Base-by-base conservation (phyloP, 1,284 basidiomycete species). In the Puccinia polysora region DNA sequence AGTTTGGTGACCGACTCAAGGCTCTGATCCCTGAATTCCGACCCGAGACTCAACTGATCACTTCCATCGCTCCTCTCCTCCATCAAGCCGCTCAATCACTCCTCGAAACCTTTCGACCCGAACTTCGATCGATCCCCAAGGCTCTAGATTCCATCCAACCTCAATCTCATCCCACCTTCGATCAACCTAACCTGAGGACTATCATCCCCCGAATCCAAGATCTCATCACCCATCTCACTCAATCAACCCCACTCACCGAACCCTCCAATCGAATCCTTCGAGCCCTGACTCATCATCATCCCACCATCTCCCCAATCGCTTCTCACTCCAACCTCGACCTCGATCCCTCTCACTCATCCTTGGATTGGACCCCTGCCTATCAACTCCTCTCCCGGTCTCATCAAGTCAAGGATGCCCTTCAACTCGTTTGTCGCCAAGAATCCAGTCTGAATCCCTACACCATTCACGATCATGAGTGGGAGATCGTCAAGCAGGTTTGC, bases 361-460 rank as follows among this genome's bases (percentile, higher is more conserved):
- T 38, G 5, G 23, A 38, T 2, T 60, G 58, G 58, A 43, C n/a
- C 38, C n/a, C 58, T 14, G 43, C 58, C 58, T 60, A 60, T 20
- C 58, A 43, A n/a, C 25, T 60, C 38, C 38, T 60, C n/a, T n/a
- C 58, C 8, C 58, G 38, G 18, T 34, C 58, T 23, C 28, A 43
- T 43, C 58, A 60, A 43, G 10, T 60, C 23, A 60, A 60, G 38
- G 58, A 60, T 18, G 58, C 58, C 34, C 28, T 60, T 23, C 58
- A 60, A 23, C 38, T 60, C 58, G 38, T 60, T 38, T 60, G 58
- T 60, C 58, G 38, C 38, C 38, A 60, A 23, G 58, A 60, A 43
- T 7, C 10, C 18, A 38, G 38, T 20, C 43, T 60, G 10, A 23
- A 34, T 43, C 32, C 38, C 20, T 60, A 38, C 38, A 18, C 18